Evolutionary conservation across 2,329 filamentous ascomycete species (phyloP).

Genomic region (Endocalyx cinctus): DNA sequence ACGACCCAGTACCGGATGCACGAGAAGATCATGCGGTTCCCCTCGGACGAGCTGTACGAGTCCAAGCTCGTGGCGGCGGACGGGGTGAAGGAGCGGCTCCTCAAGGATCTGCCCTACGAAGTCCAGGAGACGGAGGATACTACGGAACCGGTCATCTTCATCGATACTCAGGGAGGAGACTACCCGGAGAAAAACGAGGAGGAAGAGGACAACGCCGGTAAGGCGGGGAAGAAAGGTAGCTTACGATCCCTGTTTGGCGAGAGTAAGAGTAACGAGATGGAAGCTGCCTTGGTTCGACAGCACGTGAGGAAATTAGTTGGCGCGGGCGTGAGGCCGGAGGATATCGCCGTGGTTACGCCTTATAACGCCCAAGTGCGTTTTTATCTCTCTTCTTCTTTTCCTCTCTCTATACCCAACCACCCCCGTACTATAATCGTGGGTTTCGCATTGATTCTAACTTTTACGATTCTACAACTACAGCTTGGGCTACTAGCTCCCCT

Average conservation of each 20-base stretch:
- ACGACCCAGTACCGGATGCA: slow-evolving; percentile 99
- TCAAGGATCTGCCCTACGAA: slow-evolving; percentile 73
- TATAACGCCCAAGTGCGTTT: slow-evolving; percentile 81
- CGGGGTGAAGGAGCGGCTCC: slow-evolving; percentile 66
- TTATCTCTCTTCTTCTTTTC: slow-evolving; percentile 2
- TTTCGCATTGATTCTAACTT: slow-evolving; percentile 5
- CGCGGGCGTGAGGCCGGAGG: slow-evolving; percentile 73
- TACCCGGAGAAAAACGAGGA: slow-evolving; percentile 81
- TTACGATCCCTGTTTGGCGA: slow-evolving; percentile 50
- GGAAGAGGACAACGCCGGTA: slow-evolving; percentile 46
- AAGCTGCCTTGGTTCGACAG: slow-evolving; percentile 72
- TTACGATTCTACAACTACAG: no score
- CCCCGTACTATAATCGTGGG: background rate
- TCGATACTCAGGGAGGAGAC: slow-evolving; percentile 92
- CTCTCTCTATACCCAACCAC: background rate
- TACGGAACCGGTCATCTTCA: slow-evolving; percentile 81
- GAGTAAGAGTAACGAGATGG: slow-evolving; percentile 67
- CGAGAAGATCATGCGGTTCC: slow-evolving; percentile 90
- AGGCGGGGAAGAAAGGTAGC: slow-evolving; percentile 38
- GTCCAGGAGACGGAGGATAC: slow-evolving; percentile 83
- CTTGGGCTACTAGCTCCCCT: slow-evolving; percentile 74
- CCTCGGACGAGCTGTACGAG: slow-evolving; percentile 84
- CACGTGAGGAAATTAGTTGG: slow-evolving; percentile 75
- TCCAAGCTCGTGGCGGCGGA: slow-evolving; percentile 76
- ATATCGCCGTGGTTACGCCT: slow-evolving; percentile 91